Percentiles rank a stretch among this genome's conserved stretches.
Evolutionary conservation across 2,329 filamentous ascomycete species (phyloP).

Genomic region (Plenodomus tracheiphilus): DNA sequence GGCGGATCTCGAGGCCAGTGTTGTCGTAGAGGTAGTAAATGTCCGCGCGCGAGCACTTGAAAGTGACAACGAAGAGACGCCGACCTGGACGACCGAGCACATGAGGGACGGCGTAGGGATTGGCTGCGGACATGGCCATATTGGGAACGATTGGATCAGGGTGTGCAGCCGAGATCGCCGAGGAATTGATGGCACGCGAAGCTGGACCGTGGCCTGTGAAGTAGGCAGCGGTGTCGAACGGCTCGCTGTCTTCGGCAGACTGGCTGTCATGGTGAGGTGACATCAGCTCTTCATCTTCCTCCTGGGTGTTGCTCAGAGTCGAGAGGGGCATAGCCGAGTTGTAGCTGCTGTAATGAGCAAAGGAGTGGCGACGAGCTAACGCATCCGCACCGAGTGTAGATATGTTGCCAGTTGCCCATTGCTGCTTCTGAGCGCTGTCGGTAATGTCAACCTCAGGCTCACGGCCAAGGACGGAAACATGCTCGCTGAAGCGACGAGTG

Average conservation of each 20-base stretch:
- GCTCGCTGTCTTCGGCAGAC: constrained; percentile 62
- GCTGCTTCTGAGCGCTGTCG: constrained; percentile 28
- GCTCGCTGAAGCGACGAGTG: constrained; percentile 44
- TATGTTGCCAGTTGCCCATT: constrained; percentile 35
- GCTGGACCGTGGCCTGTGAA: constrained; percentile 43
- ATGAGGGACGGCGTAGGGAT: constrained; percentile 41
- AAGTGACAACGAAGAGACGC: constrained; percentile 81
- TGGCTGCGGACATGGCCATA: constrained; percentile 23
- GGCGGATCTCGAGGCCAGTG: constrained; percentile 86
- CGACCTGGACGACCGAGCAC: constrained; percentile 36
- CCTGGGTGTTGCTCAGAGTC: constrained; percentile 36
- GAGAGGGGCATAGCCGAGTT: constrained; percentile 25
- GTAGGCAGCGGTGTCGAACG: constrained; percentile 48
- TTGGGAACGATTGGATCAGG: constrained; percentile 36
- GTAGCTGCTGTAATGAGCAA: constrained; percentile 54
- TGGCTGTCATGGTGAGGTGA: constrained; percentile 31
- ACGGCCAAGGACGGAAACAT: constrained; percentile 26
- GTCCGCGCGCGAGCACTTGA: constrained; percentile 94
- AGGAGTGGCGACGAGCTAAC: constrained; percentile 79
- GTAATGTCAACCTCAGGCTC: constrained; percentile 28
- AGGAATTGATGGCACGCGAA: constrained; percentile 41
- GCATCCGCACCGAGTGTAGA: constrained; percentile 24
- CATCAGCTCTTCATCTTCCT: constrained; percentile 33
- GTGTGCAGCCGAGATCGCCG: constrained; percentile 41
- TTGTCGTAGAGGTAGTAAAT: constrained; percentile 97